phyloP scores from a whole-genome alignment of 768 basidiomycete genomes.

The Gautieria morchelliformis region DNA sequence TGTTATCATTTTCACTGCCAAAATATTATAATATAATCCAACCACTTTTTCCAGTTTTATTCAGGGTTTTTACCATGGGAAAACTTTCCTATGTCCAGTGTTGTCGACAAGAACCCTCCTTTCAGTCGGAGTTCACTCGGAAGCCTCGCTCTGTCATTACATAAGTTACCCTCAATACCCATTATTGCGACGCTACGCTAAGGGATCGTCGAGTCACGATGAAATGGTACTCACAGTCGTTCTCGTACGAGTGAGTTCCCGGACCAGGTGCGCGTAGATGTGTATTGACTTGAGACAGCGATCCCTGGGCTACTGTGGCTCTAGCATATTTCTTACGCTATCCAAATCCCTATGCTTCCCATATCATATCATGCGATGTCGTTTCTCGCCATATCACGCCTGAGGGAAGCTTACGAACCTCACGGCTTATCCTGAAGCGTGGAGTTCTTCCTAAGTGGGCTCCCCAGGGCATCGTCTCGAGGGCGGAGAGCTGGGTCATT shows the following conservation, averaged over 20 bases:
- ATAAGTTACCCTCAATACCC: constrained; percentile 11
- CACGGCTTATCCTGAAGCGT: constrained; percentile 84
- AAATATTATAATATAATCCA: too few species aligned
- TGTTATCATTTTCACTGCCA: too few species aligned
- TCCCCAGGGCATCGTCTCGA: constrained; percentile 67
- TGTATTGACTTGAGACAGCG: constrained; percentile 38
- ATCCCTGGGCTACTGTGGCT: constrained; percentile 89
- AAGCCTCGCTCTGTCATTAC: too few species aligned
- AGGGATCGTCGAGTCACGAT: constrained; percentile 30
- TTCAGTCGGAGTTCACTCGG: too few species aligned
- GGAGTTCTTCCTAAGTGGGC: constrained; percentile 92
- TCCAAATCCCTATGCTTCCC: constrained; percentile 89
- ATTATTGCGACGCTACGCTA: constrained; percentile 24
- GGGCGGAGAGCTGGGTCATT: constrained; percentile 89
- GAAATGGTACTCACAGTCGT: constrained; percentile 48
- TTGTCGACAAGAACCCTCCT: too few species aligned
- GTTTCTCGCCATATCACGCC: constrained; percentile 72
- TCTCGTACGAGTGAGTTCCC: constrained; percentile 43
- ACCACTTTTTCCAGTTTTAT: too few species aligned
- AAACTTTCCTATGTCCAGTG: too few species aligned
- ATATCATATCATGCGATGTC: constrained; percentile 93
- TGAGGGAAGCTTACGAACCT: constrained; percentile 70
- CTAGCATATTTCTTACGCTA: constrained; percentile 93
- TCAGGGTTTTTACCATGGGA: too few species aligned
- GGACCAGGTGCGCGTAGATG: not conserved